Conservation (phyloP, 805 yeast genomes). For the Jamesozyma rosinii region DNA sequence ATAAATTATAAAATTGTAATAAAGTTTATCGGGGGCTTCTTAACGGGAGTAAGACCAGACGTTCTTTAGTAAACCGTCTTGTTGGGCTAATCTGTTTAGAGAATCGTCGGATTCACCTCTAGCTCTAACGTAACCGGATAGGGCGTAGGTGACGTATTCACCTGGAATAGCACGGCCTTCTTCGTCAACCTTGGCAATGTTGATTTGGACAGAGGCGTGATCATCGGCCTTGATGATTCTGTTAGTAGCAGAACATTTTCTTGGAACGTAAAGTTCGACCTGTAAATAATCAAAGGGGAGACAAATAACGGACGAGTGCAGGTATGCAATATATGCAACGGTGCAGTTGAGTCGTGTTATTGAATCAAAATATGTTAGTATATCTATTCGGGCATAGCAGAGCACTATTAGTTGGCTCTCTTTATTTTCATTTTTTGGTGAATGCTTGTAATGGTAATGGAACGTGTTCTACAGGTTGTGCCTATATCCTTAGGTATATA, state of each 20-base stretch:
- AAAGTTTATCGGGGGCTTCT: slow-evolving; percentile 17
- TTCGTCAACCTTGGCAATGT: slow-evolving; percentile 96
- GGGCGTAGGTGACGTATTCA: slow-evolving; percentile 87
- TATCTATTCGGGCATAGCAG: too few relatives aligned
- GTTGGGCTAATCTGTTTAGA: slow-evolving; percentile 97
- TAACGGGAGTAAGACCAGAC: slow-evolving; percentile 93
- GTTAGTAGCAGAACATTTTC: slow-evolving; percentile 99
- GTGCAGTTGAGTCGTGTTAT: not conserved
- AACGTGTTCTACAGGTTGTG: too few relatives aligned
- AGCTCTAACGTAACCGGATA: slow-evolving; percentile 93
- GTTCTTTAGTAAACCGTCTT: slow-evolving; percentile 94
- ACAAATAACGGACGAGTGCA: not conserved
- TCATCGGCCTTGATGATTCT: slow-evolving; percentile 99
- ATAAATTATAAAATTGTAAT: too few relatives aligned
- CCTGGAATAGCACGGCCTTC: slow-evolving; percentile 92
- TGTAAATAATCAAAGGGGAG: slow-evolving; percentile 22
- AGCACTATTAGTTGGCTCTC: too few relatives aligned
- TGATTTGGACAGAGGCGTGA: slow-evolving; percentile 98
- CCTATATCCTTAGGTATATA: too few relatives aligned
- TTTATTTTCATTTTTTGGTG: too few relatives aligned
- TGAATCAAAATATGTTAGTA: not conserved
- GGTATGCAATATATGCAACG: not conserved
- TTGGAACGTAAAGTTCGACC: slow-evolving; percentile 99
- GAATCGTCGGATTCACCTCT: slow-evolving; percentile 99
- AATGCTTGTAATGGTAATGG: too few relatives aligned